Percentiles rank a stretch among this genome's conserved stretches.
These are phyloP conservation scores for Lunasporangiospora selenospora DNA, from an alignment of 192 early-diverging fungal species.

Conservation along the genomic window DNA sequence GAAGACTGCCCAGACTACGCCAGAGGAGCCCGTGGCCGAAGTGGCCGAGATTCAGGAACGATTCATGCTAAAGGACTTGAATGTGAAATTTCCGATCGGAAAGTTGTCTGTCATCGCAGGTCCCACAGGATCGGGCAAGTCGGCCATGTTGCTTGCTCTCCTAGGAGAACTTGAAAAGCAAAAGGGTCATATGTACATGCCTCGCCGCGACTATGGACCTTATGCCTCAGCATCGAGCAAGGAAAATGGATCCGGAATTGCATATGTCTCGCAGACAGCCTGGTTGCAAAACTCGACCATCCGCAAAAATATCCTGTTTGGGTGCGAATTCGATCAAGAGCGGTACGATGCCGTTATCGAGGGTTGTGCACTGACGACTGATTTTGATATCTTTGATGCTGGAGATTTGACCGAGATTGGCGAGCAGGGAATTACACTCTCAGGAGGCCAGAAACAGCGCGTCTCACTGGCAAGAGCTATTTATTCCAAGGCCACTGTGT, in stretches of 20 bases:
- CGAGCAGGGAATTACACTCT: constrained; percentile 85
- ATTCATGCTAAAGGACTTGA: constrained; percentile 69
- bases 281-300: constrained; percentile 78
- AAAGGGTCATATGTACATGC: constrained; percentile 52
- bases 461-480: constrained; percentile 87
- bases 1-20: constrained; percentile 1
- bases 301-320: constrained; percentile 81
- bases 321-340: constrained; percentile 50
- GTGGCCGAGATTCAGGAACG: constrained; percentile 10
- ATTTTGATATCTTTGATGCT: constrained; percentile 57
- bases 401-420: constrained; percentile 74
- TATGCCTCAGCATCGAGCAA: too few species aligned
- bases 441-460: constrained; percentile 89
- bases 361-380: constrained; percentile 62
- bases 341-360: constrained; percentile 60
- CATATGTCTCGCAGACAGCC: constrained; percentile 80
- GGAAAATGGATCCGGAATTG: constrained; percentile 61
- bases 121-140: constrained; percentile 89
- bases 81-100: constrained; percentile 68
- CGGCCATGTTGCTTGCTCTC: constrained; percentile 77
- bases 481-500: constrained; percentile 66
- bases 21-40: constrained; percentile 3
- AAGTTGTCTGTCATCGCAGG: constrained; percentile 85
- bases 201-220: constrained; percentile 24
- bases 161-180: constrained; percentile 80